Conservation (phyloP, 169 alveolate genomes). For the Cryptosporidium muris region DNA sequence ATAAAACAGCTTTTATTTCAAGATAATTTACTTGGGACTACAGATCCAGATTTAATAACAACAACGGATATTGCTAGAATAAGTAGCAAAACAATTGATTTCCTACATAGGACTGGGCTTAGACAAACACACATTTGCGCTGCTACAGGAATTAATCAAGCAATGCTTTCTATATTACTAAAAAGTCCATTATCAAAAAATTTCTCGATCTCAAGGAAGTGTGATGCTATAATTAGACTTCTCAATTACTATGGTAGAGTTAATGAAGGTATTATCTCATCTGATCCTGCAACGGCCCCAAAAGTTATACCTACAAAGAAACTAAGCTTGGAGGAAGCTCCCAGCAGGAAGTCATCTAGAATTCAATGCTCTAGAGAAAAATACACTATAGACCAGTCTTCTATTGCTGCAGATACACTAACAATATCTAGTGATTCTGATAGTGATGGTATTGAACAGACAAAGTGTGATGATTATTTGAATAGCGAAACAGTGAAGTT, state of each 20-base stretch:
- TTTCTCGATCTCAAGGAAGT: slow-evolving; percentile 43
- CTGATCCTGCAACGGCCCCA: slow-evolving; percentile 68
- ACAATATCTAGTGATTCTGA: too few species aligned
- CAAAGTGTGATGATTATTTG: not conserved
- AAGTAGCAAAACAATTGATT: slow-evolving; percentile 56
- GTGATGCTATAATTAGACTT: slow-evolving; percentile 30
- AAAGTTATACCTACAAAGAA: slow-evolving; percentile 19
- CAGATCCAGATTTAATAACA: slow-evolving; percentile 15
- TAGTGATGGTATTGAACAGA: too few species aligned
- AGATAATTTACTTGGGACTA: slow-evolving; percentile 35
- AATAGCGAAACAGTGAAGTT: not conserved
- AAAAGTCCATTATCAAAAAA: slow-evolving; percentile 42
- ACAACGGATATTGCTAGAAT: slow-evolving; percentile 43
- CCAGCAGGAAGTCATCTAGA: slow-evolving; percentile 11
- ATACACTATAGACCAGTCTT: too few species aligned
- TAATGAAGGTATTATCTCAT: slow-evolving; percentile 36
- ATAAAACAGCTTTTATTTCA: not conserved
- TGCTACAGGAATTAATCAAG: slow-evolving; percentile 59
- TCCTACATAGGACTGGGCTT: slow-evolving; percentile 46
- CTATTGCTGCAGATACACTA: too few species aligned
- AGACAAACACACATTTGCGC: slow-evolving; percentile 68
- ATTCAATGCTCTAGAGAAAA: not conserved
- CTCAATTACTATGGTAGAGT: slow-evolving; percentile 46
- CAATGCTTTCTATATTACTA: slow-evolving; percentile 36
- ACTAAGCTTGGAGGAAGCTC: not conserved